phyloP scores from a whole-genome alignment of 768 basidiomycete genomes.

The Mycena chlorophos region DNA sequence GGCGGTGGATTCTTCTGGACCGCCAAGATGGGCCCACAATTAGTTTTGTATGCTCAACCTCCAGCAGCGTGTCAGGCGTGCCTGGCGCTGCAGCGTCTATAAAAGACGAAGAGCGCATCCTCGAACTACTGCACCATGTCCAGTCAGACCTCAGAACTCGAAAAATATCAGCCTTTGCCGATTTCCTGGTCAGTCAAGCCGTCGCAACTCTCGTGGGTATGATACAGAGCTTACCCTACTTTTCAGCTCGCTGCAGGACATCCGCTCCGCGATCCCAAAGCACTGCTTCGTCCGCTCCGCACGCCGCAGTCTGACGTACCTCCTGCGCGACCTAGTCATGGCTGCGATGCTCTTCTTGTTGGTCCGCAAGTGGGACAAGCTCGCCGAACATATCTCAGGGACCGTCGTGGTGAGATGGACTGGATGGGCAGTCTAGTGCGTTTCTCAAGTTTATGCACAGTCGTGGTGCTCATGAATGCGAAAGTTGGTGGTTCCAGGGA shows the following conservation, averaged over 20 bases:
- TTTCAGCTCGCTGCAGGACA: constrained; percentile 42
- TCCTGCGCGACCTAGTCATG: constrained; percentile 47
- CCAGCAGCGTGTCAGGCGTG: background rate
- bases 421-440: constrained; percentile 50
- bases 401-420: constrained; percentile 42
- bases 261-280: constrained; percentile 49
- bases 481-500: constrained; percentile 67
- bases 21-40: background rate
- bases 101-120: background rate
- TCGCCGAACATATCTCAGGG: constrained; percentile 38
- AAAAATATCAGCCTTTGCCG: background rate
- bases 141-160: background rate
- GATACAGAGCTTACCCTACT: background rate
- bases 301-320: constrained; percentile 39
- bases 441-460: constrained; percentile 2
- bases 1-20: background rate
- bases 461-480: too few relatives aligned
- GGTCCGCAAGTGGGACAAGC: constrained; percentile 35
- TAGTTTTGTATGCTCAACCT: background rate
- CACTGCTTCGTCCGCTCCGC: constrained; percentile 48
- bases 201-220: background rate
- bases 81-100: background rate
- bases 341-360: constrained; percentile 45
- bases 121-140: background rate
- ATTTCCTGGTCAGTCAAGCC: background rate